Conservation (phyloP, 768 basidiomycete genomes). For the Boletus subparvulus region DNA sequence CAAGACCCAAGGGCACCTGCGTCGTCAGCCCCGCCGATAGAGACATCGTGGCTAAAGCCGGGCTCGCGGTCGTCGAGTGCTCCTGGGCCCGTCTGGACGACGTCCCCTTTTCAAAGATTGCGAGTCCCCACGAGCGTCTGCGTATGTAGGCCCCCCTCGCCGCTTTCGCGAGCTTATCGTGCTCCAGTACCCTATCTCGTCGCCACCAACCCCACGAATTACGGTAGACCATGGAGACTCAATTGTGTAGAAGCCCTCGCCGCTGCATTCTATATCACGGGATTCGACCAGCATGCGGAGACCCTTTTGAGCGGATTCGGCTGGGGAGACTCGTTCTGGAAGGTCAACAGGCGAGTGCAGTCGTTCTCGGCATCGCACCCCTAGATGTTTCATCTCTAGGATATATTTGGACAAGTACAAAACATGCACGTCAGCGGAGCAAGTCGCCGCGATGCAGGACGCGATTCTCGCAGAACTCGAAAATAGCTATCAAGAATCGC, state of each 20-base stretch:
- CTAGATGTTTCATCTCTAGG: neutral
- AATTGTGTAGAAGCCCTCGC: slow-evolving; percentile 96
- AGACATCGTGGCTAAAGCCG: slow-evolving; percentile 68
- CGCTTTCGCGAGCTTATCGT: neutral
- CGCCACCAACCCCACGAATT: slow-evolving; percentile 96
- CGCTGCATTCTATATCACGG: slow-evolving; percentile 92
- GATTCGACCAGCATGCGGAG: slow-evolving; percentile 80
- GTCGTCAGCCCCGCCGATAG: slow-evolving; percentile 81
- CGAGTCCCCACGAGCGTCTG: slow-evolving; percentile 88
- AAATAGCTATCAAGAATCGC: slow-evolving; percentile 54
- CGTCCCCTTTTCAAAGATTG: slow-evolving; percentile 91
- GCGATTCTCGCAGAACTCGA: slow-evolving; percentile 69
- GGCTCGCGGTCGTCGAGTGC: slow-evolving; percentile 97
- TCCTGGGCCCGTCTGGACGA: slow-evolving; percentile 97
- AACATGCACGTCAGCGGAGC: slow-evolving; percentile 61
- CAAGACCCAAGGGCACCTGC: slow-evolving; percentile 36
- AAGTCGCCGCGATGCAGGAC: slow-evolving; percentile 62
- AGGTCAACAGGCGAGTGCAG: slow-evolving; percentile 67
- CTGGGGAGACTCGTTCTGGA: slow-evolving; percentile 88
- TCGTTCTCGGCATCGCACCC: neutral
- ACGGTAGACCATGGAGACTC: slow-evolving; percentile 94
- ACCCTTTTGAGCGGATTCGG: slow-evolving; percentile 77
- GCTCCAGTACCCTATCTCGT: slow-evolving; percentile 86
- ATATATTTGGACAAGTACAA: slow-evolving; percentile 71
- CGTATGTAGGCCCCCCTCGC: slow-evolving; percentile 47